These are phyloP conservation scores for Vigna angularis DNA, from an alignment of 306 rosid genomes.

Conservation along the genomic window DNA sequence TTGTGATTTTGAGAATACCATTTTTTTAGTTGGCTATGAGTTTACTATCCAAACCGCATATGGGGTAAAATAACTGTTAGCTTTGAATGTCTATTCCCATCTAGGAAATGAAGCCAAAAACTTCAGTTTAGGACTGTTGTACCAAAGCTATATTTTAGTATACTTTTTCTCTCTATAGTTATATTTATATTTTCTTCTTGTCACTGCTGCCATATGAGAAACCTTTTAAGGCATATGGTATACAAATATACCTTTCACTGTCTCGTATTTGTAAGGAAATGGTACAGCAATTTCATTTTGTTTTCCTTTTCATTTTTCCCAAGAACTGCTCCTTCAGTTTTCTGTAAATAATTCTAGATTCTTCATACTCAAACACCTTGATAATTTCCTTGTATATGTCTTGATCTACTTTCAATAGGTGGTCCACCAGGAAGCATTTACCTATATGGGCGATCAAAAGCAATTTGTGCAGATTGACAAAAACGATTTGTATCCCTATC, in stretches of 20 bases:
- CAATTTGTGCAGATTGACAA: conserved; percentile 82
- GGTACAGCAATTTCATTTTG: background rate
- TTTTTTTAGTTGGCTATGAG: background rate
- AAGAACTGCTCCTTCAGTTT: conserved; percentile 5
- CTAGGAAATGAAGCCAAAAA: conserved; percentile 1
- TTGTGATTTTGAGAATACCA: background rate
- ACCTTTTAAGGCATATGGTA: background rate
- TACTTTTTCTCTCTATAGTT: background rate
- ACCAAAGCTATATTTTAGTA: conserved; percentile 13
- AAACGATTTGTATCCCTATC: conserved; percentile 86
- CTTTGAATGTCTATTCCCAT: conserved; percentile 23
- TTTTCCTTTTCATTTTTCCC: conserved; percentile 7
- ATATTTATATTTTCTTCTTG: background rate
- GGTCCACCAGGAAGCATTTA: conserved; percentile 81
- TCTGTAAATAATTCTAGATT: conserved; percentile 23
- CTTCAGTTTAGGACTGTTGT: conserved; percentile 9
- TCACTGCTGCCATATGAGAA: background rate
- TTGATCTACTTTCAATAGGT: conserved; percentile 61
- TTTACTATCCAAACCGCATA: background rate
- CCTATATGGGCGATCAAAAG: conserved; percentile 73
- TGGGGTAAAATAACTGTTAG: background rate
- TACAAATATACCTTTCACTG: background rate
- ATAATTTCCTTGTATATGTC: conserved; percentile 37
- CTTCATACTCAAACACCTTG: conserved; percentile 31
- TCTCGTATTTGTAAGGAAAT: background rate